A percentile compares a stretch with the other conserved stretches of the same genome.
These are phyloP conservation scores for Clonostachys rosea DNA, from an alignment of 2,329 filamentous ascomycete species.

Conservation along the genomic window DNA sequence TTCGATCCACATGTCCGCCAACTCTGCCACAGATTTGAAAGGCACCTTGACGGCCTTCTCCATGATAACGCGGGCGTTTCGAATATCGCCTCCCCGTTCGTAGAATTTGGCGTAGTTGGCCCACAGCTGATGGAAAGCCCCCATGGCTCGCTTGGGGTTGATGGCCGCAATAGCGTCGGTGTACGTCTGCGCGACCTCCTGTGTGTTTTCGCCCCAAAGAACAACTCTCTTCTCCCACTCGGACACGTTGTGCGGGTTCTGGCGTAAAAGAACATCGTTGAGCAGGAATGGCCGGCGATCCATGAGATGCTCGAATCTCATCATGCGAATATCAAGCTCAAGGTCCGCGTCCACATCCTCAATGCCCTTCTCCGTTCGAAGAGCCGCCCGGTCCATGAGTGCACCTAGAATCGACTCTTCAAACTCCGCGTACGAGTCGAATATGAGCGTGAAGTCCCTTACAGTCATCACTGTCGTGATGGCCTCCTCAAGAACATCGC, in stretches of 20 bases:
- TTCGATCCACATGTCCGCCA: constrained; percentile 98
- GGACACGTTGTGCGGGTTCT: constrained; percentile 92
- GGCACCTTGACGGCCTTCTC: constrained; percentile 98
- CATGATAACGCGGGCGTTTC: constrained; percentile 86
- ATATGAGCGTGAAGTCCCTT: constrained; percentile 92
- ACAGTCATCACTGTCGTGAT: constrained; percentile 99
- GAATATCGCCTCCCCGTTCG: constrained; percentile 78
- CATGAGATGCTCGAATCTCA: constrained; percentile 98
- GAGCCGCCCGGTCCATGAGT: constrained; percentile 82
- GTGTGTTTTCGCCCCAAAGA: constrained; percentile 90
- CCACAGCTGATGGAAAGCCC: constrained; percentile 93
- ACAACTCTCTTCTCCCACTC: constrained; percentile 98
- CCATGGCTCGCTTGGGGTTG: constrained; percentile 88
- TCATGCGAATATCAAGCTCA: constrained; percentile 93
- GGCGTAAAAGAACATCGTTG: constrained; percentile 90
- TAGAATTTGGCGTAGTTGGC: constrained; percentile 97
- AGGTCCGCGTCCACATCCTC: constrained; percentile 83
- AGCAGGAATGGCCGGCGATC: constrained; percentile 91
- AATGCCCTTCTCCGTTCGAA: constrained; percentile 72
- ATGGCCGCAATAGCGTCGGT: constrained; percentile 91
- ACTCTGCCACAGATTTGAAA: constrained; percentile 93
- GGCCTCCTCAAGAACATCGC: constrained; percentile 93
- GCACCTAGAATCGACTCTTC: constrained; percentile 92
- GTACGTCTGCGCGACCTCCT: constrained; percentile 90
- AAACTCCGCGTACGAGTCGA: constrained; percentile 94